phyloP scores from a whole-genome alignment of 495 filamentous ascomycete genomes.

The Neurospora cerealis region DNA sequence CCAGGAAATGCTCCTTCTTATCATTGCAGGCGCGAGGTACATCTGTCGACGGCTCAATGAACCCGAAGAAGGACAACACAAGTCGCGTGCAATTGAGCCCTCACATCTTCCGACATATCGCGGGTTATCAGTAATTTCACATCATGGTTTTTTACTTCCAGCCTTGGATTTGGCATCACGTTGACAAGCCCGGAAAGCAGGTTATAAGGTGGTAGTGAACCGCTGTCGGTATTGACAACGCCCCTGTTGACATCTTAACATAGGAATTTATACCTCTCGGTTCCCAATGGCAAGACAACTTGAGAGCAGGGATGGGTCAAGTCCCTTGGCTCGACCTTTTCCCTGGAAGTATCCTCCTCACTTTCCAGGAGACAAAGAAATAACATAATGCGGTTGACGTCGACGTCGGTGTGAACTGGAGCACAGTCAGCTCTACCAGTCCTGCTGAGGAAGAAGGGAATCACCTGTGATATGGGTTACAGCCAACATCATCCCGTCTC shows the following conservation, averaged over 20 bases:
- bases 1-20: background rate
- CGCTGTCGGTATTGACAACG: background rate
- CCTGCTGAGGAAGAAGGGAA: background rate
- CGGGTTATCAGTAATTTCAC: background rate
- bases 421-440: background rate
- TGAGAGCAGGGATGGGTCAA: background rate
- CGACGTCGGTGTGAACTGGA: background rate
- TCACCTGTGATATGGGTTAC: background rate
- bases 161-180: slow-evolving; percentile 2
- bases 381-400: background rate
- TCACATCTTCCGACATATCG: background rate
- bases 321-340: background rate
- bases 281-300: background rate
- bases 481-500: background rate
- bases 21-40: background rate
- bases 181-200: slow-evolving; percentile 5
- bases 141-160: background rate
- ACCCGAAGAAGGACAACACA: background rate
- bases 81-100: background rate
- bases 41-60: background rate
- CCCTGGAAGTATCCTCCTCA: background rate
- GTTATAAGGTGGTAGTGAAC: slow-evolving; percentile 10
- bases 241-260: background rate
- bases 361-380: background rate
- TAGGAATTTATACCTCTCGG: background rate